Base-by-base conservation (phyloP, 805 yeast species). In the Monosporozyma siamensis region DNA sequence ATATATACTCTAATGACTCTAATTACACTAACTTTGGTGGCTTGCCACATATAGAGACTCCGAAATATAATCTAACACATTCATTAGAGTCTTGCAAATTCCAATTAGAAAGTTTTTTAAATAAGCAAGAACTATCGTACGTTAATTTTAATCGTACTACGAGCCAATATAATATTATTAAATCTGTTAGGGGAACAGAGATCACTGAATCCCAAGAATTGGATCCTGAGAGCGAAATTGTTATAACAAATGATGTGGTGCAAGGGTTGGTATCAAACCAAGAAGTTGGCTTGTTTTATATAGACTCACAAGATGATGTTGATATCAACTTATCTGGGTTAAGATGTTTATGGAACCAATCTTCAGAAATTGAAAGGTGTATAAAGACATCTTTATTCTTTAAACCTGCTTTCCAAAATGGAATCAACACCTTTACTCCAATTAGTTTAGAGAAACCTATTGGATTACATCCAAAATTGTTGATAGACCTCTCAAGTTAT, bases 391-490 rank as follows among this genome's bases (percentile, higher is more conserved):
- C 55, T 35, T 36, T 59, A 7, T 50, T 55, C 18, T 56, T 47
- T 38, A 20, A 41, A 23, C 36, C 53, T 6, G 42, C 47, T 4
- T 43, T 43, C 24, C 25, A 38, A 17, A 10, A 39, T 15, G 25
- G 27, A 15, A 18, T 17, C 8, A 11, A 23, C 3, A 12, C 32
- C 2, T 4, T 23, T 2, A 15, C 34, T 4, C 11, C 41, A 6
- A 20, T 62, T 1, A 32, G 47, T 2, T 43, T 56, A 18, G 48
- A 48, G n/a, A 32, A 50, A 31, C 71, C 71, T 9, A 46, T 56
- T 8, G 70, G 71, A 0, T 44, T 68, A 10, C 73, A 68, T 44
- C 73, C 73, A 38, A 54, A 55, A 6, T 15, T 68, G 0, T 18
- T 39, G 3, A 35, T 61, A 38, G 45, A 49, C 41, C 27, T 55